These are phyloP conservation scores for Endocladia muricata DNA, from an alignment of 31 red algal species.

Conservation along the genomic window DNA sequence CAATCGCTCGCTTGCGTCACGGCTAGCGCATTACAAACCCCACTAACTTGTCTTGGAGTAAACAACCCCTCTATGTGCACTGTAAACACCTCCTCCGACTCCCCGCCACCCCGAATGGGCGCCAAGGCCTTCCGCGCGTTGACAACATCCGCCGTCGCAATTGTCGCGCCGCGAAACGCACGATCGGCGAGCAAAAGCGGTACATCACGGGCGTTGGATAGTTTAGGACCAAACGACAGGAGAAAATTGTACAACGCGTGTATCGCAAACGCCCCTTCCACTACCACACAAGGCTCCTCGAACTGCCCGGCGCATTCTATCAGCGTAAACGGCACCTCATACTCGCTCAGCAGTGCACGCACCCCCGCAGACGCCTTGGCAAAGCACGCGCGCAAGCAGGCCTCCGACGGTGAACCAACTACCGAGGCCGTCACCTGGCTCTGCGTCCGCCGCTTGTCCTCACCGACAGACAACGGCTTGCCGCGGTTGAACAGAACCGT, in stretches of 20 bases:
- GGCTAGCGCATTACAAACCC: conserved; percentile 33
- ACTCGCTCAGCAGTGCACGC: conserved; percentile 29
- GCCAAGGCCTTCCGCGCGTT: conserved; percentile 11
- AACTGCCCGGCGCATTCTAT: neutral
- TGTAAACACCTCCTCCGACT: conserved; percentile 1
- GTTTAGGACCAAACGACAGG: conserved; percentile 13
- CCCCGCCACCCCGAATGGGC: neutral
- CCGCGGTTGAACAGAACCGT: conserved; percentile 35
- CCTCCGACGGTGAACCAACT: neutral
- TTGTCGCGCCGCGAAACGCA: conserved; percentile 39
- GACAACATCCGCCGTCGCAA: conserved; percentile 20
- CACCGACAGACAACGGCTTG: neutral
- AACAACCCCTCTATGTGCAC: conserved; percentile 41
- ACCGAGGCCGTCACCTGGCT: neutral
- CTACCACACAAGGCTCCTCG: conserved; percentile 28
- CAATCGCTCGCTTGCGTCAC: conserved; percentile 30
- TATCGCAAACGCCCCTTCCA: conserved; percentile 23
- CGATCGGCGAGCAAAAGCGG: conserved; percentile 38
- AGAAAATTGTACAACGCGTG: conserved; percentile 65
- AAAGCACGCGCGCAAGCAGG: conserved; percentile 32
- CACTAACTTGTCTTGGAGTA: conserved; percentile 38
- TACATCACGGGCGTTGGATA: conserved; percentile 58
- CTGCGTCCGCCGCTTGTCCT: neutral
- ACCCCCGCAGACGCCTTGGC: conserved; percentile 38
- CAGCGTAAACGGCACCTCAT: conserved; percentile 33